Evolutionary conservation across 2,329 filamentous ascomycete species (phyloP).

Genomic region (Neonectria hederae): DNA sequence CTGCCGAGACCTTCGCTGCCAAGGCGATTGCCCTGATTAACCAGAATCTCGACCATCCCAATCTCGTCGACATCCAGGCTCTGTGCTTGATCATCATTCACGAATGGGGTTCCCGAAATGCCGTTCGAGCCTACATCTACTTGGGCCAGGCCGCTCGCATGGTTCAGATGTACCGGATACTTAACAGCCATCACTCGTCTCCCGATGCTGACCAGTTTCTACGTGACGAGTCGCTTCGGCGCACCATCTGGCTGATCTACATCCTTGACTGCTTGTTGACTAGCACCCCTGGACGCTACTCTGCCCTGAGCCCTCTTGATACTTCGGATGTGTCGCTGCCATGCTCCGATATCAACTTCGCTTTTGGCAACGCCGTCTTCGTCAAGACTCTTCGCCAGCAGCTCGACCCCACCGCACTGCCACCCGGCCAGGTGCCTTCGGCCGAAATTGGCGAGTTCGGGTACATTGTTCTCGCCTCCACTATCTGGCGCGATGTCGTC

Average conservation of each 20-base stretch:
- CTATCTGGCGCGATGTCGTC: constrained; percentile 70
- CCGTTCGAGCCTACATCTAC: constrained; percentile 70
- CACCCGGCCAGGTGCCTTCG: constrained; percentile 51
- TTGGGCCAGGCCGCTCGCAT: constrained; percentile 71
- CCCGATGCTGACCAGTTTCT: constrained; percentile 67
- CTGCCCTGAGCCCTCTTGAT: constrained; percentile 64
- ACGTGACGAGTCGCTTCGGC: constrained; percentile 68
- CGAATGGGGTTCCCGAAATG: constrained; percentile 70
- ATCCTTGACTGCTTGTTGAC: constrained; percentile 70
- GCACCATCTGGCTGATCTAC: constrained; percentile 70
- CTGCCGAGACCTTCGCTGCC: constrained; percentile 67
- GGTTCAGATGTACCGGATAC: constrained; percentile 71
- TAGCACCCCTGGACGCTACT: constrained; percentile 68
- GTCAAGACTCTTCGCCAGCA: constrained; percentile 64
- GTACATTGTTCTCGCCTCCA: constrained; percentile 68
- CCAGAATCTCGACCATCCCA: constrained; percentile 67
- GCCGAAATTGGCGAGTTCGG: constrained; percentile 69
- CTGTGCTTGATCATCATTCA: constrained; percentile 69
- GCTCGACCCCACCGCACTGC: constrained; percentile 47
- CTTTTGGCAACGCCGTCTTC: constrained; percentile 67
- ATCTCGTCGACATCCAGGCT: constrained; percentile 68
- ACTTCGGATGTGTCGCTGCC: constrained; percentile 65
- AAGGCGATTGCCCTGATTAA: constrained; percentile 68
- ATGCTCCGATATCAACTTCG: constrained; percentile 70
- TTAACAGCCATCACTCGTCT: constrained; percentile 62